Percentiles rank a stretch among this genome's conserved stretches.
Evolutionary conservation across 106 monocot species (phyloP).

Genomic region (Acorus calamus): DNA sequence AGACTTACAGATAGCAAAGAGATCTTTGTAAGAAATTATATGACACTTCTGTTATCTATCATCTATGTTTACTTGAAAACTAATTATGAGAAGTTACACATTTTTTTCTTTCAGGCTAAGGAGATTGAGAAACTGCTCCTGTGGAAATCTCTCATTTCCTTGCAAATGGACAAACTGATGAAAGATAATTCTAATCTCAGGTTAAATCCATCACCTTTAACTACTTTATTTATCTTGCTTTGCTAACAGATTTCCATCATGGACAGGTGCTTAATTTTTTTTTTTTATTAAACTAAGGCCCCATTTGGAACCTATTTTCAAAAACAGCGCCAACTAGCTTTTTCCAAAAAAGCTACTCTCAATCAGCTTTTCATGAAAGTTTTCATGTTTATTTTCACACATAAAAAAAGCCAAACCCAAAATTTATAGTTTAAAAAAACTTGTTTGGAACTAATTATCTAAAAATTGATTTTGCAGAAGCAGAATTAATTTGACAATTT

Average conservation of each 20-base stretch:
- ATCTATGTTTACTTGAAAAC: not conserved
- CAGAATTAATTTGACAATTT: no score
- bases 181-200: conserved; percentile 55
- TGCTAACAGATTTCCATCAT: not conserved
- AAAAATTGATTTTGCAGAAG: no score
- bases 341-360: no score
- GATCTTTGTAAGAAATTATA: conserved; percentile 34
- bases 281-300: no score
- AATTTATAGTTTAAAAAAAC: no score
- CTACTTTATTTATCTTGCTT: not conserved
- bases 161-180: conserved; percentile 37
- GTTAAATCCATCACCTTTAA: conserved; percentile 19
- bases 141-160: conserved; percentile 51
- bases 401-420: no score
- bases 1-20: conserved; percentile 41
- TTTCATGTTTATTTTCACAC: no score
- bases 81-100: not conserved
- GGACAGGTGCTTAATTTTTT: not conserved
- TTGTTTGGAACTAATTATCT: no score
- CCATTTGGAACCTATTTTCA: no score
- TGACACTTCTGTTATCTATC: not conserved
- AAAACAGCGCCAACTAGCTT: no score
- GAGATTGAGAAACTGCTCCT: conserved; percentile 42
- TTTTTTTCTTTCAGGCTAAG: conserved; percentile 35
- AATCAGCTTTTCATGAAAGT: no score